Evolutionary conservation across 2,329 filamentous ascomycete genomes (phyloP).

Genomic region (Alternaria longipes): DNA sequence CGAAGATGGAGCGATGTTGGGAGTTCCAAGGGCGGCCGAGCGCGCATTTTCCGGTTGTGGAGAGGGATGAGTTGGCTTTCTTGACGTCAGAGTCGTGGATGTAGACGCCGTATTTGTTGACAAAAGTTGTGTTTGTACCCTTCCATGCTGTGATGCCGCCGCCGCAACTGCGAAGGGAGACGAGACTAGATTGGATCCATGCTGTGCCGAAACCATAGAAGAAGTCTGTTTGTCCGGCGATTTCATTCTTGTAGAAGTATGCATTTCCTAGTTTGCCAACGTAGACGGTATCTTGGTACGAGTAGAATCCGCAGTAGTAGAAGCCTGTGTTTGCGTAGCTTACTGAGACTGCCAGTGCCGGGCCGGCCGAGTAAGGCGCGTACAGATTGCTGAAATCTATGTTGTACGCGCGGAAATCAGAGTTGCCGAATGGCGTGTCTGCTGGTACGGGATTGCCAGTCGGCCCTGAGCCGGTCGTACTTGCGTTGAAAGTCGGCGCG

Average conservation of each 20-base stretch:
- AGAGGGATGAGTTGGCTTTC: slow-evolving; percentile 62
- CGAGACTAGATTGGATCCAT: slow-evolving; percentile 64
- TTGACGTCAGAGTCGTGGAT: slow-evolving; percentile 64
- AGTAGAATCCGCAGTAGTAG: slow-evolving; percentile 72
- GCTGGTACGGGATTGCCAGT: slow-evolving; percentile 69
- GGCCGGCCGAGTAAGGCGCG: slow-evolving; percentile 62
- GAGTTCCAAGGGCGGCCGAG: slow-evolving; percentile 71
- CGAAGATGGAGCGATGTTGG: slow-evolving; percentile 66
- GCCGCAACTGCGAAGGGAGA: slow-evolving; percentile 68
- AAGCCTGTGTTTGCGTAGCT: slow-evolving; percentile 72
- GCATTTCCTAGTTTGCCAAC: slow-evolving; percentile 72
- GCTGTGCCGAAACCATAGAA: slow-evolving; percentile 73
- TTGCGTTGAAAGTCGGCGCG: slow-evolving; percentile 70
- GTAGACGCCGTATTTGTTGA: slow-evolving; percentile 74
- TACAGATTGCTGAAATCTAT: slow-evolving; percentile 71
- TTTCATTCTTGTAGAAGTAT: slow-evolving; percentile 68
- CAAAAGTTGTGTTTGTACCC: slow-evolving; percentile 70
- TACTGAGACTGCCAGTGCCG: slow-evolving; percentile 67
- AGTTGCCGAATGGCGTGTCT: slow-evolving; percentile 70
- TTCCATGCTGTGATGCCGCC: slow-evolving; percentile 77
- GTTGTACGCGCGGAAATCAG: slow-evolving; percentile 72
- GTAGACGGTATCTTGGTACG: slow-evolving; percentile 75
- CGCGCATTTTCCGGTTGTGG: slow-evolving; percentile 58
- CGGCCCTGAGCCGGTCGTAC: slow-evolving; percentile 68
- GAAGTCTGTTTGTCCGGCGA: slow-evolving; percentile 74